Base-by-base conservation (phyloP, 371 early-diverging fungal species). In the Mortierella sp. region DNA sequence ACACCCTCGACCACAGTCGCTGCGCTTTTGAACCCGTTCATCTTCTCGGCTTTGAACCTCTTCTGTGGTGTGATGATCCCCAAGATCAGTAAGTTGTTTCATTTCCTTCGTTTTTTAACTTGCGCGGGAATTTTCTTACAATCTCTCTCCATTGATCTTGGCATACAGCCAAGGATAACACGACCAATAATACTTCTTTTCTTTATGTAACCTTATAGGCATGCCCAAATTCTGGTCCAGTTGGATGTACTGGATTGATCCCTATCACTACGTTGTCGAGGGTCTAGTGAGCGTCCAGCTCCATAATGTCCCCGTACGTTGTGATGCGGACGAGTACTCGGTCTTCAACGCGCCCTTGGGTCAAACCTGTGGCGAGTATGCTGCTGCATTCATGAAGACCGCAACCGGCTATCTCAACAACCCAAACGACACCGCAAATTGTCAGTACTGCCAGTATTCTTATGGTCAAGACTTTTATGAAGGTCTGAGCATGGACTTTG, bases 201-300 rank as follows among this genome's bases (percentile, higher is more conserved):
- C 21, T 21, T 17, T 17, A 43, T 43, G 19, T 15, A 43, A 11
- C n/a, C n/a, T 6, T n/a, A 17, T 43, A 43, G 43, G 43, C 43
- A 92, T 93, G 90, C 92, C 93, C 24, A 52, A 66, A 34, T 92
- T 95, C 81, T 93, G 93, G 92, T 79, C 86, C 14, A 58, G 82
- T 0, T 92, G 92, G 92, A 88, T 95, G 86, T 93, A 92, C 75
- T 90, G 88, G 86, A 56, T 92, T n/a, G 87, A 87, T 66, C 92
- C 92, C 6, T 34, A 89, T 70, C 87, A 87, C 53, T 93, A 95
- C 73, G 79, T 89, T 9, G 83, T 92, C 46, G 94, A 94, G 72
- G 93, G 90, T 53, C 79, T 93, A 9, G 82, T 93, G 7, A 84
- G 87, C 56, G 92, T 88, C 60, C 93, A 89, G 27, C 79, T 95